These are phyloP conservation scores for Coniochaeta sp. DNA, from an alignment of 2,329 filamentous ascomycete genomes.

Conservation along the genomic window DNA sequence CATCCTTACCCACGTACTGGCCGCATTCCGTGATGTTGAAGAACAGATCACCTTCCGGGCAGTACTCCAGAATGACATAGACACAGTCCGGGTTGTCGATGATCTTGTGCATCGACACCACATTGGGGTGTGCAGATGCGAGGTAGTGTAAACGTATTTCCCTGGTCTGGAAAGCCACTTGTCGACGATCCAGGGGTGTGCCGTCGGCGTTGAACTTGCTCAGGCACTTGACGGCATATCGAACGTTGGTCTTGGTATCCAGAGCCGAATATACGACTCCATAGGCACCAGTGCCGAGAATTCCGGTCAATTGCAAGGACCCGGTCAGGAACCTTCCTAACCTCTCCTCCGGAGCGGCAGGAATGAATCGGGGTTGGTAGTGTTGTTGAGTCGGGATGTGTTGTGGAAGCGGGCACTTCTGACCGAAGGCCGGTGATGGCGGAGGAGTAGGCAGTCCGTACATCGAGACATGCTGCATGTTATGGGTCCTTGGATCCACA, in stretches of 20 bases:
- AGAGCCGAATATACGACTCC: constrained; percentile 90
- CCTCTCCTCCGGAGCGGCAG: constrained; percentile 70
- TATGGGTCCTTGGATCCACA: constrained; percentile 26
- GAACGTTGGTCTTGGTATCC: constrained; percentile 72
- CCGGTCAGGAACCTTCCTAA: constrained; percentile 78
- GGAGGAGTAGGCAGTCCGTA: constrained; percentile 53
- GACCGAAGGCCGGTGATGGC: constrained; percentile 46
- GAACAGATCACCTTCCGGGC: constrained; percentile 93
- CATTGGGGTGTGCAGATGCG: constrained; percentile 84
- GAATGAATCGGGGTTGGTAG: constrained; percentile 42
- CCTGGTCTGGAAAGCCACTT: constrained; percentile 82
- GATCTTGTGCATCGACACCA: constrained; percentile 90
- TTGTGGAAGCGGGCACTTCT: constrained; percentile 36
- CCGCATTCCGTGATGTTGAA: constrained; percentile 94
- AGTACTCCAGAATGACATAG: constrained; percentile 94
- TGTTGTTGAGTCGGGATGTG: constrained; percentile 21
- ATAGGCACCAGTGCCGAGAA: constrained; percentile 91
- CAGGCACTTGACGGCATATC: constrained; percentile 93
- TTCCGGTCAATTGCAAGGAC: constrained; percentile 73
- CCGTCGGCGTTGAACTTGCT: constrained; percentile 77
- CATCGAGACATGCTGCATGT: constrained; percentile 52
- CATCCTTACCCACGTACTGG: constrained; percentile 89
- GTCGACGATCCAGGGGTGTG: constrained; percentile 69
- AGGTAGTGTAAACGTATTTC: constrained; percentile 89
- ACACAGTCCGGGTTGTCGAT: constrained; percentile 88